Base-by-base conservation (phyloP, 805 yeast genomes). In the Blastobotrys peoriensis region DNA sequence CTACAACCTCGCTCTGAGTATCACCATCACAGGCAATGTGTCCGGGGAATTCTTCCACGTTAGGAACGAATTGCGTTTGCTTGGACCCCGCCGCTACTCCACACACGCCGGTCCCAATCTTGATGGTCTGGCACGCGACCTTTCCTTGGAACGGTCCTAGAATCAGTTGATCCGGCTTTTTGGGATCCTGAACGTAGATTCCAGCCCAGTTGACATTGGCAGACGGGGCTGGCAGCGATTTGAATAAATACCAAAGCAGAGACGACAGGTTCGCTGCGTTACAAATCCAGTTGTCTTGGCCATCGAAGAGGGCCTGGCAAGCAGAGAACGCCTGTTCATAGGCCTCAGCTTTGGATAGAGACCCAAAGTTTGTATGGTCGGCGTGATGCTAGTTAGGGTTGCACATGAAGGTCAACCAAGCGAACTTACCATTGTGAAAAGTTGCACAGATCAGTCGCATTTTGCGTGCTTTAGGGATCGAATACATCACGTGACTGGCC, bases 11-110 rank as follows among this genome's bases (percentile, higher is more conserved):
- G 61, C 95, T 84, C 51, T 83, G 75, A 0, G 98, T 91, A 47
- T 81, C 95, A 0, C 96, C 95, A 65, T 93, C 98, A 66, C 98
- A 91, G 0, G 98, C 98, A 52, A 91, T 93, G 60, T 91, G 98
- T 1, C 95, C 95, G 0, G 95, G 95, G 56, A 78, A 87, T 53
- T 74, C 61, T 17, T 82, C 71, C 2, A 91, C 98, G 60, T 91
- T 77, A 1, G 73, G 70, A 8, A 91, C 96, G 4, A 88, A 58
- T 59, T 87, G 95, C 1, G 95, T 83, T 36, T 61, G 43, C 44
- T 64, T 63, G 0, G 68, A 51, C 0, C 58, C 49, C 0, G 95
- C 96, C 1, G 96, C 95, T 1, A 76, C 67, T 3, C 98, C 98
- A 66, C 98, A 93, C 0, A 91, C 98, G 10, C 98, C 98, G 47